These are phyloP conservation scores for Leccinum sublutescens DNA, from an alignment of 768 basidiomycete species.

Conservation along the genomic window DNA sequence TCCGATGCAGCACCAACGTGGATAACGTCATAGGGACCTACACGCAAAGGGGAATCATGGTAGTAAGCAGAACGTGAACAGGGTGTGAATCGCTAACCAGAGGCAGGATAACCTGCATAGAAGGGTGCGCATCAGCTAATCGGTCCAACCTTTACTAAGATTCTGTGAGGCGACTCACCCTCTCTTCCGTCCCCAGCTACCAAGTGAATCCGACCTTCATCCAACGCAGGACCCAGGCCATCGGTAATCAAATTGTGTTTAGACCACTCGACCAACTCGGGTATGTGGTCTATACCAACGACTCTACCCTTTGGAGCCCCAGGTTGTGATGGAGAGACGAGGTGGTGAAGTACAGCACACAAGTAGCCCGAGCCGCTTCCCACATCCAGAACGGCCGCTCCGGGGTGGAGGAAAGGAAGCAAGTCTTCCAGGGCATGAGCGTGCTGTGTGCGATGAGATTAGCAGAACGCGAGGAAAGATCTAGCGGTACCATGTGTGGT, in stretches of 20 bases:
- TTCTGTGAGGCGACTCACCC: constrained; percentile 40
- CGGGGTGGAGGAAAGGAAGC: constrained; percentile 65
- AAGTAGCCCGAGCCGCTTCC: constrained; percentile 90
- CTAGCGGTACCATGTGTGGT: constrained; percentile 79
- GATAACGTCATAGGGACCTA: constrained; percentile 77
- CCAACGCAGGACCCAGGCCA: constrained; percentile 54
- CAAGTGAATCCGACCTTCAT: constrained; percentile 57
- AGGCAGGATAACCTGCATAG: constrained; percentile 36
- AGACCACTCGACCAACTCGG: constrained; percentile 72
- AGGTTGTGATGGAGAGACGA: constrained; percentile 42
- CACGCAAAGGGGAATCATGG: neutral
- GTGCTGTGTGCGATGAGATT: constrained; percentile 49
- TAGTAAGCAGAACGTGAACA: neutral
- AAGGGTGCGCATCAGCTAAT: neutral
- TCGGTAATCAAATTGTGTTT: constrained; percentile 64
- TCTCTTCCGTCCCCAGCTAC: constrained; percentile 77
- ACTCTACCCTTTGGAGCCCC: constrained; percentile 49
- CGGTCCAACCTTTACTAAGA: neutral
- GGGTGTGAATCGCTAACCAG: constrained; percentile 26
- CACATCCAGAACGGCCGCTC: constrained; percentile 80
- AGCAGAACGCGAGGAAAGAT: neutral
- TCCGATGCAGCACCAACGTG: constrained; percentile 95
- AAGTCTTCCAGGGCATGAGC: constrained; percentile 83
- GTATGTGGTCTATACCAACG: constrained; percentile 90
- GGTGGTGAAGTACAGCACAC: constrained; percentile 74